Base-by-base conservation (phyloP, 176 grass and related monocot genomes). In the Oryza coarctata region DNA sequence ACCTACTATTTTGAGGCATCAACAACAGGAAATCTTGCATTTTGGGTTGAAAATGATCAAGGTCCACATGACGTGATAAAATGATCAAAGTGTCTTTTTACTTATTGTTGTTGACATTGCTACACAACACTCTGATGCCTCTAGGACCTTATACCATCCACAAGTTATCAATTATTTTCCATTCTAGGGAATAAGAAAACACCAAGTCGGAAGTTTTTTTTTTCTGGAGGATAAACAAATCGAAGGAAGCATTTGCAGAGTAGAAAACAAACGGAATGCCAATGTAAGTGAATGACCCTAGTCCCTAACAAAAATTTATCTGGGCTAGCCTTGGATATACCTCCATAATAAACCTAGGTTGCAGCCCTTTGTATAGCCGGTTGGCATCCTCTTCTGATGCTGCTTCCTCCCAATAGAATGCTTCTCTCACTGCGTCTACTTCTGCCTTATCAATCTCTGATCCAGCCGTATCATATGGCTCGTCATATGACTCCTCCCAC, bases 301-400 rank as follows among this genome's bases (percentile, higher is more conserved):
- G n/a, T 6, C 33, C 43, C 55, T 14, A 75, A 49, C 1, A 65
- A 90, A 70, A 70, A 43, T 25, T 23, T 65, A 90, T 62, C 25
- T 72, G 65, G n/a, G 47, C 50, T 67, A 75, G 71, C 32, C 62
- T 90, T 12, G 3, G 26, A 62, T 52, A 85, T 88, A 98, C 95
- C 90, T 98, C 90, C 90, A 98, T 88, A 41, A 94, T 43, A 73
- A 91, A 98, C 39, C 95, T 94, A 20, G 92, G 89, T 50, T 94
- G 92, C 84, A 98, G 43, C 38, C 70, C 87, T 77, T 91, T 98
- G 61, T 98, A 94, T 33, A 84, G 39, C 31, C 88, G 78, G 78
- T 98, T 94, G 79, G 79, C 63, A 50, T 94, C 88, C 33, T 81
- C 88, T 64, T 79, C 81, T 4, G 75, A 86, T 79, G 65, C 81